phyloP scores from a whole-genome alignment of 768 basidiomycete species.

The Pholiota molesta region DNA sequence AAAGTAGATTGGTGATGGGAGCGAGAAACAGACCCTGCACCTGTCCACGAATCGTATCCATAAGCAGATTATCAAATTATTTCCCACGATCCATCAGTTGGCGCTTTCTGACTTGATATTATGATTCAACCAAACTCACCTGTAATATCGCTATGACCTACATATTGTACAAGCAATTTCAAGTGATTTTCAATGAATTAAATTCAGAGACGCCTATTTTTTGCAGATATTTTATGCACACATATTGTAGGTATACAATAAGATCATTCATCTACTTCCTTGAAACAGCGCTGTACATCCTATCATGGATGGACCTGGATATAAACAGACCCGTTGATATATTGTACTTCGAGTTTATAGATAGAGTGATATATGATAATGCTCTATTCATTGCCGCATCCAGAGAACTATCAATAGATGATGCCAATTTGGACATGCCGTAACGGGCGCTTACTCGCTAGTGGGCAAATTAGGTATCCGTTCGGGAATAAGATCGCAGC shows the following conservation, averaged over 20 bases:
- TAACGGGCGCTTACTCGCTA: background rate
- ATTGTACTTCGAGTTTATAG: too few species aligned
- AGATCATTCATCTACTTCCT: too few species aligned
- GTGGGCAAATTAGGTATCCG: background rate
- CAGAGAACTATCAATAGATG: background rate
- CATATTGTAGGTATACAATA: too few species aligned
- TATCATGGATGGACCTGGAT: too few species aligned
- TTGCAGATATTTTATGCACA: too few species aligned
- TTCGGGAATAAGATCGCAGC: background rate
- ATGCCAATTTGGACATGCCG: background rate
- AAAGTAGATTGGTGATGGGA: constrained; percentile 27
- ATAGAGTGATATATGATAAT: too few species aligned
- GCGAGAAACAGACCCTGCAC: constrained; percentile 6
- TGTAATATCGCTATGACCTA: too few species aligned
- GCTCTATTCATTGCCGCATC: background rate
- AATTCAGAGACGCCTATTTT: too few species aligned
- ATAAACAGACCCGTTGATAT: too few species aligned
- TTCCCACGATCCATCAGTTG: background rate
- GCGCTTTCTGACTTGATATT: too few species aligned
- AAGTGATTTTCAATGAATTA: too few species aligned
- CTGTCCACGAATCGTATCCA: constrained; percentile 15
- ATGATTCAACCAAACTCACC: background rate
- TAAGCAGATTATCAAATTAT: constrained; percentile 29
- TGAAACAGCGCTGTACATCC: too few species aligned
- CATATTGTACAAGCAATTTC: background rate